phyloP scores from a whole-genome alignment of 2,329 filamentous ascomycete species.

The Phaeosphaeriaceae sp. region DNA sequence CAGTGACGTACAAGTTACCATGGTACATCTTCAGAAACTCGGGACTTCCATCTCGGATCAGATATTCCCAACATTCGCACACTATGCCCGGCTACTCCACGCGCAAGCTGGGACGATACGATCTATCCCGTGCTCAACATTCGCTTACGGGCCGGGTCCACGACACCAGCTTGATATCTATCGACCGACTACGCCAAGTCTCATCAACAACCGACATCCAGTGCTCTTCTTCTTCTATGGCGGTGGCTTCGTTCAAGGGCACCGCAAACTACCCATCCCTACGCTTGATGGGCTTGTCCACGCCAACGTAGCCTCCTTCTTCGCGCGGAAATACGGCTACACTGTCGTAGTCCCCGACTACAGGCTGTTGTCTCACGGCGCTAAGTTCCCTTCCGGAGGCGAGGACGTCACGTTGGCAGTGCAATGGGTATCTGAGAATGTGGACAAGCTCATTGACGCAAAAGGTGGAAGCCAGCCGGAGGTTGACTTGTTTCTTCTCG shows the following conservation, averaged over 20 bases:
- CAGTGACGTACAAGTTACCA: not conserved
- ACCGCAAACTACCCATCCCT: not conserved
- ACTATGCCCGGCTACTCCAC: not conserved
- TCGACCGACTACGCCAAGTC: not conserved
- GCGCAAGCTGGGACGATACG: not conserved
- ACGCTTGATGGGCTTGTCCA: not conserved
- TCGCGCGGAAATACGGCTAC: not conserved
- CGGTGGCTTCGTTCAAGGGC: not conserved
- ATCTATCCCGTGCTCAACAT: not conserved
- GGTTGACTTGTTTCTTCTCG: not conserved
- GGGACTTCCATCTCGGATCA: not conserved
- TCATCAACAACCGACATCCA: not conserved
- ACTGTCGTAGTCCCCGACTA: not conserved
- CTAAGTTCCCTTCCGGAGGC: not conserved
- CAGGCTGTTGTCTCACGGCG: not conserved
- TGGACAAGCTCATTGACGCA: not conserved
- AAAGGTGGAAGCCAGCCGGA: not conserved
- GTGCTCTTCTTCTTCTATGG: not conserved
- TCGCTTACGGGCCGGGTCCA: not conserved
- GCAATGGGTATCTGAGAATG: not conserved
- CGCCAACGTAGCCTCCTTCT: not conserved
- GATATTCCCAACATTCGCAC: not conserved
- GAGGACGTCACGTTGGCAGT: not conserved
- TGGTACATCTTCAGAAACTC: not conserved
- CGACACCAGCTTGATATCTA: not conserved